Evolutionary conservation across 2,329 filamentous ascomycete genomes (phyloP), one percentile per base, ranked within the genome.

Genomic region (Metarhizium album): DNA sequence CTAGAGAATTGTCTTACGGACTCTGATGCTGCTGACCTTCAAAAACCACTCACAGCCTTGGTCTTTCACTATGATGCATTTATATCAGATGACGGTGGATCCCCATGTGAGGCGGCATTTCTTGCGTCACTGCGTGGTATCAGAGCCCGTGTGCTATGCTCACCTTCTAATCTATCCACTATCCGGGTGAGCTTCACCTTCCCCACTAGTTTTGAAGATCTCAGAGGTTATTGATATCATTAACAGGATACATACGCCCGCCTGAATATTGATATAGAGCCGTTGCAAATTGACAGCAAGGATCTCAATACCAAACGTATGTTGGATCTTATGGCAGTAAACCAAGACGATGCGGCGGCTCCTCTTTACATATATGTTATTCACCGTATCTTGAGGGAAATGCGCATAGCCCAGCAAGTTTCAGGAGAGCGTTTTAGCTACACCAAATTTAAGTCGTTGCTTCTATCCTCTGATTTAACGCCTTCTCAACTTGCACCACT

Each of bases 51-150:
- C 0, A 76, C 78, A 0, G 80, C 77, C 0, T 63, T 86, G 0
- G 74, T 85, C 0, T 84, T 86, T 49, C 80, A 85, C 54, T 85
- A 82, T 52, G 79, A 83, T 54, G 72, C 70, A 0, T 78, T 76
- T 53, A 70, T 71, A 13, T 75, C 70, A 0, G 71, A 75, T 46
- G 58, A 61, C 0, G 64, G 69, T 1, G 74, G 74, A 14, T 68
- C 67, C 0, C 72, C 79, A 2, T 82, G 79, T 50, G 82, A 86
- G 59, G 80, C 75, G 0, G 78, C 80, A 0, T 79, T 73, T 54
- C 62, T 85, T 2, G 67, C 73, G 0, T 71, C 70, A 0, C 57
- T 69, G n/a, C 50, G 56, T 0, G 60, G 66, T 1, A 64, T 80
- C 20, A 64, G 67, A 1, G 77, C 80, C 1, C 66, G 72, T 2